phyloP scores from a whole-genome alignment of 768 basidiomycete species.

The Termitomyces sp. region DNA sequence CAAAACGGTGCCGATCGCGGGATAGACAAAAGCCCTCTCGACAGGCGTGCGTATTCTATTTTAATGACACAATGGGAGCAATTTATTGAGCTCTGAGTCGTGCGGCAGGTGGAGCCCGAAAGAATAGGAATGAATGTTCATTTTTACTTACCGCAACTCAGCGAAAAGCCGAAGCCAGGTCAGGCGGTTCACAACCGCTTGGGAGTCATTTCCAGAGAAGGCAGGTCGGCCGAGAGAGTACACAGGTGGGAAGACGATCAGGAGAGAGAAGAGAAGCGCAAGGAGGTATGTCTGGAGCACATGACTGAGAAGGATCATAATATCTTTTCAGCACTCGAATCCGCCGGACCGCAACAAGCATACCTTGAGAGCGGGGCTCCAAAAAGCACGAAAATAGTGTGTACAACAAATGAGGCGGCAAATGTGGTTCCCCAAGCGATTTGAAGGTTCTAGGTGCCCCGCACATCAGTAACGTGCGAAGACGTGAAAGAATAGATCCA shows the following conservation, averaged over 20 bases:
- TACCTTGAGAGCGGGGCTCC: conserved; percentile 70
- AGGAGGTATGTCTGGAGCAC: conserved; percentile 60
- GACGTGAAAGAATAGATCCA: background rate
- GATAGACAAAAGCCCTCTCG: conserved; percentile 78
- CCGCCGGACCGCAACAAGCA: conserved; percentile 13
- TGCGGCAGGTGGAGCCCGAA: background rate
- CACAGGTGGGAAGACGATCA: conserved; percentile 62
- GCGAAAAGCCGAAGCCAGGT: conserved; percentile 79
- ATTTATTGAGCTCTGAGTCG: background rate
- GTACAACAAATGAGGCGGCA: conserved; percentile 38
- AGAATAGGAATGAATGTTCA: background rate
- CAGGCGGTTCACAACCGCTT: conserved; percentile 47
- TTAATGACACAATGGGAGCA: background rate
- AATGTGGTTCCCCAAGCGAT: conserved; percentile 52
- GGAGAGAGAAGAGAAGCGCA: conserved; percentile 59
- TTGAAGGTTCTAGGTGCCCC: conserved; percentile 37
- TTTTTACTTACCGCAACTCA: conserved; percentile 65
- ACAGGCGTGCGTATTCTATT: conserved; percentile 53
- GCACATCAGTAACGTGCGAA: background rate
- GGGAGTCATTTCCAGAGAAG: conserved; percentile 28
- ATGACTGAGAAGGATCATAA: conserved; percentile 30
- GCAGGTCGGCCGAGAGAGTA: conserved; percentile 65
- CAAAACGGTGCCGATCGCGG: conserved; percentile 61
- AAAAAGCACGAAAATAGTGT: conserved; percentile 54
- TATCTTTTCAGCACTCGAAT: conserved; percentile 3